These are phyloP conservation scores for Orbilia ellipsospora DNA, from an alignment of 2,329 filamentous ascomycete genomes.

Conservation along the genomic window DNA sequence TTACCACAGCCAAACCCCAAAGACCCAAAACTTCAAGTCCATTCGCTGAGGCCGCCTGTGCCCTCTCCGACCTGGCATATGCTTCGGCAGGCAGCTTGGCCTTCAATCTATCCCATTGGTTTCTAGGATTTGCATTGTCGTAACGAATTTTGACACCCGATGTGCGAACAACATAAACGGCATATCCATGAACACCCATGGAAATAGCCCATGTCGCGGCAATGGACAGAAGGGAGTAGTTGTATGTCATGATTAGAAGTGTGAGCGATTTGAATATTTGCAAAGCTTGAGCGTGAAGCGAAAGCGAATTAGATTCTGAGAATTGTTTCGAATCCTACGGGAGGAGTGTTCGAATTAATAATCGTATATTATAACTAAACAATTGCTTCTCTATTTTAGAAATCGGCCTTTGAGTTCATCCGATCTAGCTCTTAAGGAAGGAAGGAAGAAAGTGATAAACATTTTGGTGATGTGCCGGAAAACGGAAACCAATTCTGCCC, in stretches of 20 bases:
- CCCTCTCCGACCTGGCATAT: slow-evolving; percentile 17
- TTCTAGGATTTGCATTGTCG: slow-evolving; percentile 28
- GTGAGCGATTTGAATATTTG: not conserved
- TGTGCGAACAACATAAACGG: slow-evolving; percentile 1
- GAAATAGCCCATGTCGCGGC: slow-evolving; percentile 30
- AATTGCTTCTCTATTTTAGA: too few species aligned
- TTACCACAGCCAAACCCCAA: slow-evolving; percentile 29
- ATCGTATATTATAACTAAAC: too few species aligned
- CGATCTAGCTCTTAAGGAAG: too few species aligned
- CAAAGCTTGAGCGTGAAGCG: not conserved
- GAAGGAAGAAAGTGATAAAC: too few species aligned
- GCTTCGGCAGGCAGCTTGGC: slow-evolving; percentile 14
- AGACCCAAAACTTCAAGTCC: slow-evolving; percentile 15
- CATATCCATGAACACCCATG: slow-evolving; percentile 15
- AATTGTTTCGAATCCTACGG: too few species aligned
- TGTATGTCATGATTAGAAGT: slow-evolving; percentile 23
- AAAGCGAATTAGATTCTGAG: too few species aligned
- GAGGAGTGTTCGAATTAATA: too few species aligned
- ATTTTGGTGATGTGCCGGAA: too few species aligned
- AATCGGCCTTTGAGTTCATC: too few species aligned
- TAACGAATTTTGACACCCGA: not conserved
- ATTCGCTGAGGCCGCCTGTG: slow-evolving; percentile 21
- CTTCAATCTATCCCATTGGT: slow-evolving; percentile 25
- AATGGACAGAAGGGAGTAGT: slow-evolving; percentile 35
- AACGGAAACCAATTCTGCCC: too few species aligned